Evolutionary conservation across 495 filamentous ascomycete species (phyloP), one percentile per base, ranked within the genome.

Genomic region (Xylona heveae): DNA sequence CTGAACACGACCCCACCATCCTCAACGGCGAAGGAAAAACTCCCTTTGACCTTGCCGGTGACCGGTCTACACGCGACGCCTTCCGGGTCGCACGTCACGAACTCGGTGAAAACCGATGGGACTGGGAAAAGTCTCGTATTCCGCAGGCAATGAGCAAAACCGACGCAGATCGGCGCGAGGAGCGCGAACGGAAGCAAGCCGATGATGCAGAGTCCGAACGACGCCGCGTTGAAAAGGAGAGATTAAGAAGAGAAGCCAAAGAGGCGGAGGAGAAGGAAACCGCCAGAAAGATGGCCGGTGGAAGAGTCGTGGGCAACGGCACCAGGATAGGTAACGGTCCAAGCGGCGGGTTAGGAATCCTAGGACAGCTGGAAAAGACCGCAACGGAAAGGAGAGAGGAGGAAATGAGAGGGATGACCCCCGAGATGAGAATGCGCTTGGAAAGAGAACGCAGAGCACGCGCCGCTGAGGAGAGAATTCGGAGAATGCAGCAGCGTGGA

Each of bases 51-150:
- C 64, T 95, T 3, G 68, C 79, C 6, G 81, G 90, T 19, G 81
- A 95, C 47, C 66, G 84, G 1, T 55, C 73, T 2, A 92, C 83
- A 0, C 68, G 88, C 1, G 85, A 95, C 43, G 79, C 82, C 3
- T 97, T 97, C 57, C 76, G 90, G 3, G 62, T 94, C 15, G 81
- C 83, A 0, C 72, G 88, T 6, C 59, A 63, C 28, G 75, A 85
- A 43, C 58, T 94, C 1, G 84, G 83, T 2, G 83, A 88, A 44
- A 41, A 42, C 0, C 50, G 46, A 4, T 93, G 78, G 78, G 63
- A 82, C 48, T 97, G 90, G 90, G 62, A 71, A 2, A 53, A 49
- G 1, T 74, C 81, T 1, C 59, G 61, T 13, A 68, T 95, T 0
- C 82, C 85, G 1, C 44, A 68, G 0, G 55, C 73, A 0, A 48